A percentile compares a stretch with the other conserved stretches of the same genome.
These are phyloP conservation scores for Tremella fuciformis DNA, from an alignment of 768 basidiomycete species.

Conservation along the genomic window DNA sequence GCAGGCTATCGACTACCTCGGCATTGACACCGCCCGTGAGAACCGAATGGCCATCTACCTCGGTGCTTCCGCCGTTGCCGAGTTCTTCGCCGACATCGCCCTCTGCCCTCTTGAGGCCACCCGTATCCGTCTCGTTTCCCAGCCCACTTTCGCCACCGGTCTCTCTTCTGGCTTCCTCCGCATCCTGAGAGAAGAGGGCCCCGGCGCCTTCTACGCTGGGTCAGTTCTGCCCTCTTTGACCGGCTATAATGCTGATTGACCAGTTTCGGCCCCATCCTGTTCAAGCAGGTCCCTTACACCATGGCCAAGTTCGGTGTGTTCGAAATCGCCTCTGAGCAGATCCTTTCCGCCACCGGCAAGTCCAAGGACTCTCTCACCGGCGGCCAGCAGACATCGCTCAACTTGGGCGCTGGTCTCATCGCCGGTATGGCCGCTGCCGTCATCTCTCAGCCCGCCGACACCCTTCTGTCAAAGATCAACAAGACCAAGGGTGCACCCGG, in stretches of 20 bases:
- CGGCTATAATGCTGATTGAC: neutral
- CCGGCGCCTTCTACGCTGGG: constrained; percentile 55
- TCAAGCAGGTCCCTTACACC: constrained; percentile 86
- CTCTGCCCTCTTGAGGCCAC: constrained; percentile 81
- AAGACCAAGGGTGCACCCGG: constrained; percentile 62
- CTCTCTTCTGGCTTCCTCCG: constrained; percentile 53
- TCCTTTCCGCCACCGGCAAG: constrained; percentile 76
- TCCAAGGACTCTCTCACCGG: constrained; percentile 66
- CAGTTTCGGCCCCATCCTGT: constrained; percentile 55
- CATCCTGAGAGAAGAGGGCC: constrained; percentile 54
- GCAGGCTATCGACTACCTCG: constrained; percentile 79
- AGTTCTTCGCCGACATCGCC: constrained; percentile 93
- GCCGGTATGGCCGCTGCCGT: constrained; percentile 90
- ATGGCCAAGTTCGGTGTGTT: constrained; percentile 99
- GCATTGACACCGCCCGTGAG: constrained; percentile 67
- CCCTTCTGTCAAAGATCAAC: constrained; percentile 83
- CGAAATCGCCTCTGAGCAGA: constrained; percentile 79
- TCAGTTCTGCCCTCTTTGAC: constrained; percentile 16
- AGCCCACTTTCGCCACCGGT: constrained; percentile 54
- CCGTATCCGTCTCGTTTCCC: constrained; percentile 55
- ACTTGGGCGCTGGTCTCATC: constrained; percentile 86
- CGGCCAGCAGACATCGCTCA: constrained; percentile 60
- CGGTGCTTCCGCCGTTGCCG: constrained; percentile 87
- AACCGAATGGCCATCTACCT: constrained; percentile 83
- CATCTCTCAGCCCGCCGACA: constrained; percentile 94